Percentiles rank a stretch among this genome's conserved stretches.
These are phyloP conservation scores for Diplocarpon rosae DNA, from an alignment of 2,329 filamentous ascomycete species.

Conservation along the genomic window DNA sequence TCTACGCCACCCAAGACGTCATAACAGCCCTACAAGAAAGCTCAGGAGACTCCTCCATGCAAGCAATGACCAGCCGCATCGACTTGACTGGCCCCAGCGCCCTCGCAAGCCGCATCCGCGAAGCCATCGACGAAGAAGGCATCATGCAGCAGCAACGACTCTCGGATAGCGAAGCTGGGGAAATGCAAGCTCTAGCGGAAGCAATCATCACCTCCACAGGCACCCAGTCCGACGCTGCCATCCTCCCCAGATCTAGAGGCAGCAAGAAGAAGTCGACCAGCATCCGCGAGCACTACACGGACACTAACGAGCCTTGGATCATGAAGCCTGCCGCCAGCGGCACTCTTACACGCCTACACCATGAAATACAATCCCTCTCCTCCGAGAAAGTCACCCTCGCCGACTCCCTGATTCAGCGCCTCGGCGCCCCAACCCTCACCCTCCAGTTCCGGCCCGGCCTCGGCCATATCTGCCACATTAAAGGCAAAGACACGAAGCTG, in stretches of 20 bases:
- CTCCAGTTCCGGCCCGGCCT: conserved; percentile 80
- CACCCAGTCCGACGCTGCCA: conserved; percentile 42
- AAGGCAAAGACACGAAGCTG: conserved; percentile 55
- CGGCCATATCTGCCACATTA: conserved; percentile 85
- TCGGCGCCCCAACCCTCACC: conserved; percentile 55
- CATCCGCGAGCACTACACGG: conserved; percentile 45
- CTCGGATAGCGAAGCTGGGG: conserved; percentile 59
- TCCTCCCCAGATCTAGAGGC: conserved; percentile 27
- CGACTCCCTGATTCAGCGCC: conserved; percentile 46
- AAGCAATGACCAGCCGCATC: conserved; percentile 44
- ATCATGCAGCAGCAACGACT: conserved; percentile 69
- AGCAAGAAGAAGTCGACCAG: conserved; percentile 36
- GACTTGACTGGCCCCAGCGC: conserved; percentile 54
- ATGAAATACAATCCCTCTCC: conserved; percentile 48
- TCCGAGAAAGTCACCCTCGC: conserved; percentile 50
- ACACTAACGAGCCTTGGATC: conserved; percentile 50
- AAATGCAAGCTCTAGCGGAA: conserved; percentile 63
- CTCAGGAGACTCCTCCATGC: conserved; percentile 29
- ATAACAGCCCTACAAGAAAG: conserved; percentile 33
- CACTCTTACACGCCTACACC: conserved; percentile 56
- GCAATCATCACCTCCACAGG: conserved; percentile 59
- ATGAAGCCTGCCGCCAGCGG: conserved; percentile 60
- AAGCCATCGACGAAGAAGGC: conserved; percentile 86
- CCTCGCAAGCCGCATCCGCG: conserved; percentile 60
- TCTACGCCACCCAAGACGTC: conserved; percentile 61